Percentiles rank a stretch among this genome's conserved stretches.
phyloP scores from a whole-genome alignment of 306 rosid genomes.

The Corylus americana region DNA sequence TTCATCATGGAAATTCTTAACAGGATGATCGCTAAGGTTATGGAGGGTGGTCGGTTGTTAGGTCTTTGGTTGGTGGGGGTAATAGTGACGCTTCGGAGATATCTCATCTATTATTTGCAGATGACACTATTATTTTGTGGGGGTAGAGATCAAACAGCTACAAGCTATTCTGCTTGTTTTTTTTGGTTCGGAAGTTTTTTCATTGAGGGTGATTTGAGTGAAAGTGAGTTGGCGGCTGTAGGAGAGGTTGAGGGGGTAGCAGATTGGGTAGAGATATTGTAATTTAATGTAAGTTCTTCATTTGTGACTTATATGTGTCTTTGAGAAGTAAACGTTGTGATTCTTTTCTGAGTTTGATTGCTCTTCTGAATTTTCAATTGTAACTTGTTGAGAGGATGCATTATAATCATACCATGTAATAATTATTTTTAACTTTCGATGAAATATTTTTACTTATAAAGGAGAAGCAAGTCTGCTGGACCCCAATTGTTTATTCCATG shows the following conservation, averaged over 20 bases:
- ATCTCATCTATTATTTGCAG: neutral
- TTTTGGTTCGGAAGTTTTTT: neutral
- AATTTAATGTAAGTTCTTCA: too few relatives aligned
- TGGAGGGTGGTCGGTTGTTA: neutral
- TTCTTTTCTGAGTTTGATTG: neutral
- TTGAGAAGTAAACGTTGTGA: too few relatives aligned
- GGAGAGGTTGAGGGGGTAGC: neutral
- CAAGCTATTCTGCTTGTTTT: neutral
- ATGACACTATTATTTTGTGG: neutral
- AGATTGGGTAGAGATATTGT: too few relatives aligned
- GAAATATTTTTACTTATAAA: neutral
- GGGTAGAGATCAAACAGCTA: neutral
- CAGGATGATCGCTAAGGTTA: too few relatives aligned
- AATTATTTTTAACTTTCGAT: neutral
- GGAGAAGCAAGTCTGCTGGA: constrained; percentile 13
- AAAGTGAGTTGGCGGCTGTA: neutral
- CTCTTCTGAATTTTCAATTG: neutral
- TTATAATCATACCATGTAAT: neutral
- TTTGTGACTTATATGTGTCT: too few relatives aligned
- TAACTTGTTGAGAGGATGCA: neutral
- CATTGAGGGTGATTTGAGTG: too few relatives aligned
- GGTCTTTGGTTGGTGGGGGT: neutral
- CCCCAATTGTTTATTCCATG: constrained; percentile 26
- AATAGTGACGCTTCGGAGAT: neutral
- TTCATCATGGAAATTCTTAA: too few relatives aligned